These are phyloP conservation scores for Collybia sordida DNA, from an alignment of 768 basidiomycete species.

Conservation along the genomic window DNA sequence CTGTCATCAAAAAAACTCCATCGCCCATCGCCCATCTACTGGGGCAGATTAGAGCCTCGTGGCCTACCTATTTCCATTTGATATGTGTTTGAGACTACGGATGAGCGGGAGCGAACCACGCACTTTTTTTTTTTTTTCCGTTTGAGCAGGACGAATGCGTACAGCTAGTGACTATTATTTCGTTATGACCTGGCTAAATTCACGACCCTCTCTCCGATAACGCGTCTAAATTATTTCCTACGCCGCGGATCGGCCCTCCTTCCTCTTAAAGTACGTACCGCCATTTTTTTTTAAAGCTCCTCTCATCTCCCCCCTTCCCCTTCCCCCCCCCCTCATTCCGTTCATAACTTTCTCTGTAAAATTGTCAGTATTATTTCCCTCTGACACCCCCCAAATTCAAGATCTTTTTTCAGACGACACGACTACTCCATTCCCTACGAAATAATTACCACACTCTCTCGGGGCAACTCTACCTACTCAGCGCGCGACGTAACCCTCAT, in stretches of 20 bases:
- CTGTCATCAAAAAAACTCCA: too few species aligned
- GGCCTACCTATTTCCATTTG: slow-evolving; percentile 17
- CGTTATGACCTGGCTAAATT: slow-evolving; percentile 4
- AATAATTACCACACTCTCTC: not conserved
- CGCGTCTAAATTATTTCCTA: slow-evolving; percentile 1
- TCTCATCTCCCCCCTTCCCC: not conserved
- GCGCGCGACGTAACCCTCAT: slow-evolving; percentile 4
- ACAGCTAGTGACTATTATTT: too few species aligned
- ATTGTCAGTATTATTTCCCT: too few species aligned
- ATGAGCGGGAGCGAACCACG: slow-evolving; percentile 6
- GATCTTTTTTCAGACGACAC: not conserved
- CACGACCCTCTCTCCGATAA: slow-evolving; percentile 2
- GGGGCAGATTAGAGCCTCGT: slow-evolving; percentile 11
- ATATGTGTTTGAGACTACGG: slow-evolving; percentile 5
- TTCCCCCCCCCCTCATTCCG: not conserved
- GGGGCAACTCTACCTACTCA: not conserved
- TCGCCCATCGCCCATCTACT: too few species aligned
- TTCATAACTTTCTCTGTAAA: too few species aligned
- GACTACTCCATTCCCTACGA: not conserved
- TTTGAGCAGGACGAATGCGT: too few species aligned
- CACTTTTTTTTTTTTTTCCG: slow-evolving; percentile 1
- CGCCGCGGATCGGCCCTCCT: slow-evolving; percentile 1
- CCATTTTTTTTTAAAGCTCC: not conserved
- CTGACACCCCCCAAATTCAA: too few species aligned
- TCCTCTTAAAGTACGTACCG: not conserved